A percentile compares a stretch with the other conserved stretches of the same genome.
Evolutionary conservation across 345 rosid genomes (phyloP).

Genomic region (Geranium rotundifolium): DNA sequence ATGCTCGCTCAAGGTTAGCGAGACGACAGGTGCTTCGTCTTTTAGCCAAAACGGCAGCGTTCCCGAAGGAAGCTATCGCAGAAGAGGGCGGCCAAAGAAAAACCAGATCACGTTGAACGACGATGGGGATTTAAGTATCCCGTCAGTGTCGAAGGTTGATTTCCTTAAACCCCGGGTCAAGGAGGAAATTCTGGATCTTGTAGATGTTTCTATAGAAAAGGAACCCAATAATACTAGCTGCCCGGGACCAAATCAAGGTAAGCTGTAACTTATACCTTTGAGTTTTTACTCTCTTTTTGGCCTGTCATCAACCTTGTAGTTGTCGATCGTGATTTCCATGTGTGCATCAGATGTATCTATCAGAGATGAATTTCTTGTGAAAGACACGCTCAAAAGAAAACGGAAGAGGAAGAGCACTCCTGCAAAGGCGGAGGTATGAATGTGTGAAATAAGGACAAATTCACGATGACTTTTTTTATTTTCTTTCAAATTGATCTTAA

Average conservation of each 20-base stretch:
- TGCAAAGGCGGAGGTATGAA: conserved; percentile 32
- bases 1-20: conserved; percentile 2
- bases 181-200: conserved; percentile 12
- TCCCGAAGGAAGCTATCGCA: conserved; percentile 17
- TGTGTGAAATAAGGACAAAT: not conserved
- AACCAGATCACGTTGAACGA: conserved; percentile 15
- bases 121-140: conserved; percentile 28
- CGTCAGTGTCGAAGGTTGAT: conserved; percentile 9
- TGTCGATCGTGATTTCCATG: conserved; percentile 19
- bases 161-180: not conserved
- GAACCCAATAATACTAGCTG: conserved; percentile 14
- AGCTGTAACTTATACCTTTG: conserved; percentile 13
- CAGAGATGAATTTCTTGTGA: conserved; percentile 15
- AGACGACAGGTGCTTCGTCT: conserved; percentile 6
- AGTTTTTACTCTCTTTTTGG: conserved; percentile 9
- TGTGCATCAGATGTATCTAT: conserved; percentile 11
- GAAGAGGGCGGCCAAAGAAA: conserved; percentile 25
- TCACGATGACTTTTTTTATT: not conserved
- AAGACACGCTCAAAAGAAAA: conserved; percentile 27
- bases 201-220: conserved; percentile 15
- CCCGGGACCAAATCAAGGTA: conserved; percentile 20
- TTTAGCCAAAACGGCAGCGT: conserved; percentile 8
- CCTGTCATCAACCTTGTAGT: conserved; percentile 15
- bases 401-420: conserved; percentile 26
- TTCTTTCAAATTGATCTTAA: not conserved